These are phyloP conservation scores for Ascochyta fabae DNA, from an alignment of 2,329 filamentous ascomycete genomes.

Conservation along the genomic window DNA sequence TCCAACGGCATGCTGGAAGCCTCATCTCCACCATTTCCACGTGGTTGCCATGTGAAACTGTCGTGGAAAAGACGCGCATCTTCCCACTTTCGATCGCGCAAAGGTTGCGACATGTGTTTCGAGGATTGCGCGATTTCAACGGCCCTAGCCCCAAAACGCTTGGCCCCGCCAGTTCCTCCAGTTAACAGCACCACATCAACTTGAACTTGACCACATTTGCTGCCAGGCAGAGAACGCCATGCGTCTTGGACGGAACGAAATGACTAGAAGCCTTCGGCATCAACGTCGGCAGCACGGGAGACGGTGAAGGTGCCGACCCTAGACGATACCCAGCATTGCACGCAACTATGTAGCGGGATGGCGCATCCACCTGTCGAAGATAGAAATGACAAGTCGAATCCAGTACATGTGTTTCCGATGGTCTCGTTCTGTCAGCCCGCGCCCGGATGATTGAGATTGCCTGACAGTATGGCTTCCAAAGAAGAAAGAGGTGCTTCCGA, in stretches of 20 bases:
- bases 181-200: constrained; percentile 3
- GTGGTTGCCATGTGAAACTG: background rate
- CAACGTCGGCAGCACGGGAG: constrained; percentile 20
- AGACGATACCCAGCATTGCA: background rate
- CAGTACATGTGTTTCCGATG: background rate
- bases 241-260: background rate
- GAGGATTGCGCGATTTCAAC: constrained; percentile 29
- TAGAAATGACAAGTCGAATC: background rate
- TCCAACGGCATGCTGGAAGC: background rate
- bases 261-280: constrained; percentile 5
- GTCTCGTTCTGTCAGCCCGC: background rate
- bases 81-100: constrained; percentile 4
- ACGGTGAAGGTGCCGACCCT: constrained; percentile 18
- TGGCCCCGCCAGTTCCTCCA: constrained; percentile 16
- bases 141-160: constrained; percentile 14
- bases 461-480: constrained; percentile 14
- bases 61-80: constrained; percentile 1
- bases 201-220: background rate
- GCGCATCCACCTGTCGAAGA: constrained; percentile 4
- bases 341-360: constrained; percentile 3
- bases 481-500: constrained; percentile 20
- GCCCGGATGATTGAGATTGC: background rate
- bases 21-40: background rate
- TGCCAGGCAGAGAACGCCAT: background rate
- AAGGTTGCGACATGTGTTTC: constrained; percentile 30